Evolutionary conservation across 75 land plant species (phyloP), one percentile per base, ranked within the genome.

Genomic region (Adiantum capillusveneris): DNA sequence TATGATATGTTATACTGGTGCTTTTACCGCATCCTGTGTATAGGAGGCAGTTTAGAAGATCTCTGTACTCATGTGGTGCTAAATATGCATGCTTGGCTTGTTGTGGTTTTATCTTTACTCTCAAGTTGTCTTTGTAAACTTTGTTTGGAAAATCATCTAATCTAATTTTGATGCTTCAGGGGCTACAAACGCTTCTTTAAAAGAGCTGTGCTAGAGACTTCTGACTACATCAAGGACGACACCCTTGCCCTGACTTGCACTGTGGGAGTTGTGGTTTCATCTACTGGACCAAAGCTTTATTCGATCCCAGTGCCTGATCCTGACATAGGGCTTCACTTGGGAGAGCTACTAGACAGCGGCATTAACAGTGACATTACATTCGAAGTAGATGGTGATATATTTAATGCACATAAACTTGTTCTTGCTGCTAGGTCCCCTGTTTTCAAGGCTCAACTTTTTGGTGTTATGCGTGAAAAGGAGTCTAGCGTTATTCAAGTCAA

Each of bases 151-250:
- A n/a, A n/a, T n/a, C n/a, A n/a, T n/a, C n/a, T n/a, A n/a, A n/a
- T n/a, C n/a, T n/a, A n/a, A n/a, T n/a, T n/a, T n/a, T n/a, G n/a
- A n/a, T n/a, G n/a, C n/a, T 66, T 11, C 70, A 76, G 79, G 78
- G 83, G 83, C 43, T 81, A 81, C 58, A 81, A 81, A 44, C 76
- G 82, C 12, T 79, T 81, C 57, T 81, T 67, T 39, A 78, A 71
- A 62, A 51, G 83, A 31, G 63, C 72, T 17, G 39, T 52, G 6
- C 59, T 81, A 46, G 83, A 81, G 53, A 60, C 72, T 3, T 78
- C 82, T n/a, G 83, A 81, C 56, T 81, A 63, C 31, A 57, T 81
- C 13, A 62, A 71, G 59, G 56, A 60, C 44, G 79, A 76, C 59
- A 73, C 64, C 58, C 55, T 76, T 30, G 70, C 58, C 48, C 65